These are phyloP conservation scores for Aspergillus sp. DNA, from an alignment of 2,329 filamentous ascomycete genomes.

Conservation along the genomic window DNA sequence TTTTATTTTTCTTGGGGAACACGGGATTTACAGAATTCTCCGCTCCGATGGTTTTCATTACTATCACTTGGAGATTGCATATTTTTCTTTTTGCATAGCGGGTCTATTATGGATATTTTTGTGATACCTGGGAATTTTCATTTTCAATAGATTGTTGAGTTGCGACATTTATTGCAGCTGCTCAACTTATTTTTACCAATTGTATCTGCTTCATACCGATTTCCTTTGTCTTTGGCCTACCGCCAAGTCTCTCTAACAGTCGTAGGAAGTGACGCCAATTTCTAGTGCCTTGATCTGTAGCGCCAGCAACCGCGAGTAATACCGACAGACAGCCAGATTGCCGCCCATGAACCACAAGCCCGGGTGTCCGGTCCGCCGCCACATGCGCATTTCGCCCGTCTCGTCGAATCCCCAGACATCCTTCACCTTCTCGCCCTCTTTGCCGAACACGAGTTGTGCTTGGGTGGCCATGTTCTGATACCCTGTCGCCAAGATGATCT, in stretches of 20 bases:
- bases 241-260: slow-evolving; percentile 10
- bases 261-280: slow-evolving; percentile 22
- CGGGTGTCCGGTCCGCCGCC: slow-evolving; percentile 62
- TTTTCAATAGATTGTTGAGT: too few relatives aligned
- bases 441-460: slow-evolving; percentile 62
- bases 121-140: too few relatives aligned
- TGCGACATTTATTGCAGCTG: too few relatives aligned
- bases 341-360: slow-evolving; percentile 70
- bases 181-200: too few relatives aligned
- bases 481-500: slow-evolving; percentile 60
- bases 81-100: too few relatives aligned
- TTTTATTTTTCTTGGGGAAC: too few relatives aligned
- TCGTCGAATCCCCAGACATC: slow-evolving; percentile 65
- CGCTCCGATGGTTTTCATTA: too few relatives aligned
- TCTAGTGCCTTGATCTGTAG: slow-evolving; percentile 53
- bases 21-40: too few relatives aligned
- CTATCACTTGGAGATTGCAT: too few relatives aligned
- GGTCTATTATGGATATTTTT: too few relatives aligned
- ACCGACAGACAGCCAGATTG: slow-evolving; percentile 64
- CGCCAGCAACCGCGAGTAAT: slow-evolving; percentile 58
- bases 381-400: slow-evolving; percentile 61
- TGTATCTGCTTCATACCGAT: neutral
- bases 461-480: slow-evolving; percentile 70
- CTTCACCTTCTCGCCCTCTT: slow-evolving; percentile 60
- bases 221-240: too few relatives aligned